Conservation (phyloP, 345 rosid species). For the Eucalyptus sideroxylon region DNA sequence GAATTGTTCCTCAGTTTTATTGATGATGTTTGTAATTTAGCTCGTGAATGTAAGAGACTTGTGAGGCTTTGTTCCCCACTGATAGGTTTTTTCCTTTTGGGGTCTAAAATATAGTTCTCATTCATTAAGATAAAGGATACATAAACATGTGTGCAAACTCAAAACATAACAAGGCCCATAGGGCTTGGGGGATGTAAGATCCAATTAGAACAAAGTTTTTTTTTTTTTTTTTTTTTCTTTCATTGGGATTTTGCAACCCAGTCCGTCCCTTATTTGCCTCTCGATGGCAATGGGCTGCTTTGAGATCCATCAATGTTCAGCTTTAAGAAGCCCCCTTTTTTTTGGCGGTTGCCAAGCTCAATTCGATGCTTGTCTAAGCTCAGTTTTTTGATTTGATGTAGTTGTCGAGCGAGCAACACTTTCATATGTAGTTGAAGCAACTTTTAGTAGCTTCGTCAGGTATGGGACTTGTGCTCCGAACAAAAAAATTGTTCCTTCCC, state of each 20-base stretch:
- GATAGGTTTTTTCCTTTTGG: background rate
- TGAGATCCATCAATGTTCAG: background rate
- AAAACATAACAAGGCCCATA: background rate
- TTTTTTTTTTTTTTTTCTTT: rapidly evolving
- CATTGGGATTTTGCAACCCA: background rate
- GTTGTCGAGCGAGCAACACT: background rate
- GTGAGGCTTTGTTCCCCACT: background rate
- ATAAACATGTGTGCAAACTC: too few relatives aligned
- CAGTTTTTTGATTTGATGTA: background rate
- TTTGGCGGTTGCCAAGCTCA: background rate
- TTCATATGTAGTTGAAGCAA: background rate
- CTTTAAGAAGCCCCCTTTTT: background rate
- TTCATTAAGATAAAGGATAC: background rate
- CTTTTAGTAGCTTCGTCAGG: background rate
- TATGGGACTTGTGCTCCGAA: background rate
- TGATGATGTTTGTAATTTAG: background rate
- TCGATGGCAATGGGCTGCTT: background rate
- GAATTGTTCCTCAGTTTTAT: too few relatives aligned
- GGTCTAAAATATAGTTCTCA: background rate
- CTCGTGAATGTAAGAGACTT: background rate
- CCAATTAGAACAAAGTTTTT: background rate
- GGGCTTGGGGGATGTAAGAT: background rate
- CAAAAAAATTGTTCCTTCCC: background rate
- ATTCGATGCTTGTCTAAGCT: background rate
- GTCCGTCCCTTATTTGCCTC: background rate